phyloP scores from a whole-genome alignment of 495 filamentous ascomycete genomes.

The Cetradonia linearis region DNA sequence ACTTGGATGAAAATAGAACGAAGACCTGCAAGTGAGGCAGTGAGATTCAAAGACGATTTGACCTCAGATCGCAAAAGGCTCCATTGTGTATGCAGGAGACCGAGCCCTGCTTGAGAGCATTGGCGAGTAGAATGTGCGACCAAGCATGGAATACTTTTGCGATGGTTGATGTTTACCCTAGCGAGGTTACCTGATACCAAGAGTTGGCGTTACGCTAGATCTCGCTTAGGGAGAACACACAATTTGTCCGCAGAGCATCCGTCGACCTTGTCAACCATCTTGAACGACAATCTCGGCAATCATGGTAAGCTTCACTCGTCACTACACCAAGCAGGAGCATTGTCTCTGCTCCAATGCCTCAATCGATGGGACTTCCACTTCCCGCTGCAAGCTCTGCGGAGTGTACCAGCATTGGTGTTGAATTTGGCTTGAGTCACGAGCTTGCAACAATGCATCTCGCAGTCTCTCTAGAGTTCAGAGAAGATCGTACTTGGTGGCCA shows the following conservation, averaged over 20 bases:
- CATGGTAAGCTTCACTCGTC: conserved; percentile 12
- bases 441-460: conserved; percentile 51
- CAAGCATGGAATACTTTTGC: not conserved
- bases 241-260: not conserved
- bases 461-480: conserved; percentile 87
- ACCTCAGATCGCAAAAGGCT: not conserved
- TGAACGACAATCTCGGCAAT: conserved; percentile 2
- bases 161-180: conserved; percentile 7
- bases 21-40: not conserved
- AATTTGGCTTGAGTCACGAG: conserved; percentile 66
- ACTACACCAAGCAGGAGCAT: not conserved
- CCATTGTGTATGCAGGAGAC: not conserved
- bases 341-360: not conserved
- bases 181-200: not conserved
- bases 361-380: not conserved
- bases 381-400: conserved; percentile 6
- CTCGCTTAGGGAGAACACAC: conserved; percentile 13
- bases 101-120: not conserved
- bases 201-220: not conserved
- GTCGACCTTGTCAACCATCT: not conserved
- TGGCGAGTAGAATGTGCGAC: not conserved
- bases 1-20: not conserved
- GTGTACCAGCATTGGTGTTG: conserved; percentile 3
- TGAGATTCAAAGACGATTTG: not conserved
- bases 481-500: conserved; percentile 71